Base-by-base conservation (phyloP, 164 flowering plant genomes). In the Protea cynaroides region DNA sequence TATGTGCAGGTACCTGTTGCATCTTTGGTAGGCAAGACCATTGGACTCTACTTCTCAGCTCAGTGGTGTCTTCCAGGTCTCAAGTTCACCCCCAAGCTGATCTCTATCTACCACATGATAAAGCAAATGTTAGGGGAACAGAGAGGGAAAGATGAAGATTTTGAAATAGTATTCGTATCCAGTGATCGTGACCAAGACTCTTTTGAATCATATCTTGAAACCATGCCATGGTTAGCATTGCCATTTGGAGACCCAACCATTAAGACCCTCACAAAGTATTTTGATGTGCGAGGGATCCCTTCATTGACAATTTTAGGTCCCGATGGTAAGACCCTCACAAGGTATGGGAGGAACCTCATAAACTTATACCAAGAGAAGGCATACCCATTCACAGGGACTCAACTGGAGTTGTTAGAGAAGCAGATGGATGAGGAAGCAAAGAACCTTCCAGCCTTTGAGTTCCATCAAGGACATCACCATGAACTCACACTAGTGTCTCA, bases 181-280 rank as follows among this genome's bases (percentile, higher is more conserved):
- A 75, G 66, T n/a, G 92, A 86, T 44, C 72, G 67, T 1, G 69
- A 79, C 57, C 67, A 79, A 70, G 15, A 58, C 4, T 62, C 72
- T 0, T 86, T 83, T 37, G 58, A 68, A 1, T 63, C 84, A 19
- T 77, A 79, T 67, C 83, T 77, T 19, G 62, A 55, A 5, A 64
- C 76, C 25, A 84, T 86, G 92, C 92, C 86, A 38, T 86, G 92
- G 89, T 65, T 83, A n/a, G 85, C 89, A n/a, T n/a, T 86, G 58
- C 87, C 92, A 1, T 83, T 76, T 50, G 83, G 82, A 18, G 89
- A 86, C 67, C 75, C 78, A 7, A 73, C 61, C 25, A 64, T 75
- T 24, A 84, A 75, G 62, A 19, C 21, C 38, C 83, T 86, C 0
- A 65, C 74, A 12, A 84, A 74, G 70, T 69, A 83, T 58, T 87